Base-by-base conservation (phyloP, 768 basidiomycete genomes). In the Tricholoma saponaceum region DNA sequence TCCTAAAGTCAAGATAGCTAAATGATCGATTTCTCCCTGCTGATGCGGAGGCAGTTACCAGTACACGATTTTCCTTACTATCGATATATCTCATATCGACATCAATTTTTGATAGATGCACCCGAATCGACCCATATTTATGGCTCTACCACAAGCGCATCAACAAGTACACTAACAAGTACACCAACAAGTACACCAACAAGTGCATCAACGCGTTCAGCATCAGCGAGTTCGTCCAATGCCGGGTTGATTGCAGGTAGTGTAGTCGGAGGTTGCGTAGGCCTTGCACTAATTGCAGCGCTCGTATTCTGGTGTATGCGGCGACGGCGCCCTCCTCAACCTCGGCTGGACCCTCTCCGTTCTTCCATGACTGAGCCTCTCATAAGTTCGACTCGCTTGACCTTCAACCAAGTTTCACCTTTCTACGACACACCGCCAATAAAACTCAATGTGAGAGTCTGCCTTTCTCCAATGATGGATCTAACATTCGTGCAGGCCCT, bases 161-260 rank as follows among this genome's bases (percentile, higher is more conserved):
- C 10, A 23, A 46, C n/a, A n/a, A n/a, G n/a, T n/a, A n/a, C n/a
- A n/a, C n/a, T n/a, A n/a, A n/a, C n/a, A n/a, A n/a, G n/a, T n/a
- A n/a, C n/a, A n/a, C n/a, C n/a, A n/a, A n/a, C n/a, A n/a, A n/a
- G n/a, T n/a, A n/a, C n/a, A n/a, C n/a, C n/a, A n/a, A n/a, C n/a
- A n/a, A n/a, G n/a, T n/a, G n/a, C n/a, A n/a, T n/a, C n/a, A n/a
- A n/a, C n/a, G n/a, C n/a, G n/a, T n/a, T n/a, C n/a, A n/a, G n/a
- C n/a, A n/a, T n/a, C n/a, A n/a, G n/a, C 59, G 10, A 56, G 60
- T 6, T 62, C 64, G 37, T 58, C 62, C 5, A 61, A 67, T 37
- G 58, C 62, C 7, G 69, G 62, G 4, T 61, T 66, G 14, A 67
- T 69, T 25, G 69, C 62, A 14, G 69, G 69, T 32, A 66, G 67